phyloP scores from a whole-genome alignment of 1,139 yeast genomes.

The Saccharomycopsis hybrid region DNA sequence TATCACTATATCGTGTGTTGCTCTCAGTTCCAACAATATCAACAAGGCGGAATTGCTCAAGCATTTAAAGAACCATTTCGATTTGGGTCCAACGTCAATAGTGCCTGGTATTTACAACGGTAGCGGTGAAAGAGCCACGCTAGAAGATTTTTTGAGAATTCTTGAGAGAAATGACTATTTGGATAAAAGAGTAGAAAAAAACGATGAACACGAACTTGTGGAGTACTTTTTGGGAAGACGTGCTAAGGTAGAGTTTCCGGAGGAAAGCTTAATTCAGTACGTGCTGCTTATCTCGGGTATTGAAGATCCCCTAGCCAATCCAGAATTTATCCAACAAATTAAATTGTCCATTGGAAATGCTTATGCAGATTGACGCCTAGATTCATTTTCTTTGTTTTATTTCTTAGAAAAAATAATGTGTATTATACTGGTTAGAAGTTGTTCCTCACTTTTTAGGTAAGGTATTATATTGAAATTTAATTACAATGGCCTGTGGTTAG shows the following conservation, averaged over 20 bases:
- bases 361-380: no score
- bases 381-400: no score
- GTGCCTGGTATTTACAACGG: constrained; percentile 5
- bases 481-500: no score
- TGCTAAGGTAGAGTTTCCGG: constrained; percentile 30
- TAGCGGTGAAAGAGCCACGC: constrained; percentile 18
- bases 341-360: constrained; percentile 15
- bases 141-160: constrained; percentile 27
- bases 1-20: constrained; percentile 28
- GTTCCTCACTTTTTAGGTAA: no score
- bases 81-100: constrained; percentile 13
- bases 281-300: constrained; percentile 29
- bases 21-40: constrained; percentile 31
- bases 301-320: constrained; percentile 8
- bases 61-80: constrained; percentile 27
- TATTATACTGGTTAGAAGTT: no score
- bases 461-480: no score
- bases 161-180: constrained; percentile 31
- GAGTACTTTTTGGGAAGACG: constrained; percentile 34
- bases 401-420: no score
- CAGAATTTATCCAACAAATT: constrained; percentile 8
- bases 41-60: constrained; percentile 30
- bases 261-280: constrained; percentile 28
- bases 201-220: constrained; percentile 27
- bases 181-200: constrained; percentile 21